Evolutionary conservation across 768 basidiomycete species (phyloP).

Genomic region (Suillus luteus): DNA sequence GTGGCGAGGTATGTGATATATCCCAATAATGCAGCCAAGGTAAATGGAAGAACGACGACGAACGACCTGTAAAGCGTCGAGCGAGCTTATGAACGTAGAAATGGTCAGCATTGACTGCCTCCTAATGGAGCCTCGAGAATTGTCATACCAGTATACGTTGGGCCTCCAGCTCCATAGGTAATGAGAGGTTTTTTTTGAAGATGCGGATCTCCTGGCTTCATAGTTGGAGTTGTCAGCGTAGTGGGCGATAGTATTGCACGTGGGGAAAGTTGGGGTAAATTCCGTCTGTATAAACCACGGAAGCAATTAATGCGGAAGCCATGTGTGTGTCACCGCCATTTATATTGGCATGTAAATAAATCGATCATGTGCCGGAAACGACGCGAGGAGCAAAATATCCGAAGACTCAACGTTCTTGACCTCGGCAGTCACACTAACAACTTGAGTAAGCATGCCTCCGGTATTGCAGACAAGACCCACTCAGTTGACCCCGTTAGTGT

Average conservation of each 20-base stretch:
- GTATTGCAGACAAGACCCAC: not conserved
- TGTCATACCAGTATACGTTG: not conserved
- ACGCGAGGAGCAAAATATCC: not conserved
- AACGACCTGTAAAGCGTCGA: slow-evolving; percentile 10
- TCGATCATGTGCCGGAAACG: not conserved
- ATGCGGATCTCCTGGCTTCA: not conserved
- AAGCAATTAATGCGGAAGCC: not conserved
- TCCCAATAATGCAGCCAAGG: slow-evolving; percentile 25
- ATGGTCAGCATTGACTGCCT: not conserved
- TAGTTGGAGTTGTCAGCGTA: not conserved
- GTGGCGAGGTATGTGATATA: slow-evolving; percentile 18
- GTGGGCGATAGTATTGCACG: not conserved
- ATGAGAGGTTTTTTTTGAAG: not conserved
- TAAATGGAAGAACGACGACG: slow-evolving; percentile 19
- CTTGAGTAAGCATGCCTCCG: not conserved
- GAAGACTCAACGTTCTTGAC: too few species aligned
- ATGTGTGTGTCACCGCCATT: not conserved
- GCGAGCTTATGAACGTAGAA: slow-evolving; percentile 3
- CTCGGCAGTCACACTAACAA: too few species aligned
- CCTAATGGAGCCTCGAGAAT: not conserved
- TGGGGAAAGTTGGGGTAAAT: not conserved
- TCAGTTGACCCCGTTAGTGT: not conserved
- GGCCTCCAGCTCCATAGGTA: not conserved
- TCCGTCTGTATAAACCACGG: not conserved
- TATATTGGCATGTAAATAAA: not conserved